These are phyloP conservation scores for Pharnaceum exiguum DNA, from an alignment of 148 eudicot genomes.

Conservation along the genomic window DNA sequence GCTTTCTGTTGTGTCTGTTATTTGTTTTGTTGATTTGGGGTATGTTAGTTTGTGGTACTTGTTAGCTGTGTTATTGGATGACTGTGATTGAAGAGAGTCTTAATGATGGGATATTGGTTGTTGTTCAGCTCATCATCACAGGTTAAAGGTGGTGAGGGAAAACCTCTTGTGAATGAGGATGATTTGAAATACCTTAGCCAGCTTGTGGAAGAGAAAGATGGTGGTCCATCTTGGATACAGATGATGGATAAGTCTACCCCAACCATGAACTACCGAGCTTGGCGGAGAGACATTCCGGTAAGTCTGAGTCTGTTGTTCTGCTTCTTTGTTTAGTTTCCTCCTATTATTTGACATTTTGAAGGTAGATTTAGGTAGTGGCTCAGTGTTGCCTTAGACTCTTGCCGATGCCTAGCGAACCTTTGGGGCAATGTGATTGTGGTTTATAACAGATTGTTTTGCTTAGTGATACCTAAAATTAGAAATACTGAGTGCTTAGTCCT, in stretches of 20 bases:
- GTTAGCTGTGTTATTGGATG: not conserved
- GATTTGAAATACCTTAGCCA: conserved; percentile 62
- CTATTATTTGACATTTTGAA: too few species aligned
- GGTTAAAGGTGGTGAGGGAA: conserved; percentile 32
- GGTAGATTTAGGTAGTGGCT: too few species aligned
- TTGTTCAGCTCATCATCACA: conserved; percentile 48
- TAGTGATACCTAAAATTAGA: too few species aligned
- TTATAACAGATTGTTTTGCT: too few species aligned
- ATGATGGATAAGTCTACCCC: conserved; percentile 80
- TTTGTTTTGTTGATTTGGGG: not conserved
- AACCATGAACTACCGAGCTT: conserved; percentile 79
- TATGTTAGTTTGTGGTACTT: not conserved
- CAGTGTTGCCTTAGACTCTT: too few species aligned
- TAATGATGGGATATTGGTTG: conserved; percentile 9
- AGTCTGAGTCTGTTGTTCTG: not conserved
- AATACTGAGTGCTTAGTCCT: too few species aligned
- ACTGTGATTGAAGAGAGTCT: not conserved
- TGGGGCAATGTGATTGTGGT: too few species aligned
- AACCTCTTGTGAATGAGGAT: conserved; percentile 32
- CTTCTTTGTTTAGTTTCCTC: not conserved
- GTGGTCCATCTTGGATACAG: conserved; percentile 87
- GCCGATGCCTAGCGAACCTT: too few species aligned
- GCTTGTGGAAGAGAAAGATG: conserved; percentile 83
- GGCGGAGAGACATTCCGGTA: conserved; percentile 89
- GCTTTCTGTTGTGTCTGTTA: too few species aligned